Base-by-base conservation (phyloP, 768 basidiomycete species). In the Candolleomyces aberdarensis region DNA sequence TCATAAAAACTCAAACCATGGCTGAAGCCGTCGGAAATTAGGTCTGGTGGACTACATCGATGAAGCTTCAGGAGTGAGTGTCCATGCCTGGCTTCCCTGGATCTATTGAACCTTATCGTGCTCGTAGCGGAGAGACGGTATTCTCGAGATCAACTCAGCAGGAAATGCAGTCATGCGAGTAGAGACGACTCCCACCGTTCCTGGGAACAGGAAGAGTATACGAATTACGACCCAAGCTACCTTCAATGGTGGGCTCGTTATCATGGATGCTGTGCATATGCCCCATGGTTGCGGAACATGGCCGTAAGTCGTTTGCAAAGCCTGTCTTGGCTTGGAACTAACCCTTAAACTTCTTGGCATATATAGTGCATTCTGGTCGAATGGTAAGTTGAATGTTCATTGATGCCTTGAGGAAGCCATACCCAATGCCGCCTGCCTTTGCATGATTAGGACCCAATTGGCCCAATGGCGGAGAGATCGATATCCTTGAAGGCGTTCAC, bases 221-320 rank as follows among this genome's bases (percentile, higher is more conserved):
- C 87, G 95, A 63, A 89, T 98, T 65, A 86, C 85, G 52, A 85
- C 88, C 0, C 70, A 85, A 31, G 71, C 76, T 56, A 72, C 76
- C 3, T 89, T 84, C 67, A 89, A 82, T 39, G 89, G 82, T 14
- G 84, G 85, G 8, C 78, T 97, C 40, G 79, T 94, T 63, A 78
- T 95, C 50, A 81, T 95, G 80, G 93, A 96, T 73, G 83, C 92
- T 26, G 80, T 86, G 26, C 94, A 96, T 71, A 93, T 95, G 88
- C 94, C 94, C 8, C 86, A 87, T 0, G 94, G 94, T 14, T 96
- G 94, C 72, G 94, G 87, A 41, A 87, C 87, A 26, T 94, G 92
- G 93, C 92, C 91, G 74, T 83, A 59, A 71, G 80, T 80, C 36
- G 52, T 22, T 59, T 48, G 26, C 4, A 19, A 56, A 36, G n/a